These are phyloP conservation scores for Cordyceps fumosorosea DNA, from an alignment of 2,329 filamentous ascomycete species.

Conservation along the genomic window DNA sequence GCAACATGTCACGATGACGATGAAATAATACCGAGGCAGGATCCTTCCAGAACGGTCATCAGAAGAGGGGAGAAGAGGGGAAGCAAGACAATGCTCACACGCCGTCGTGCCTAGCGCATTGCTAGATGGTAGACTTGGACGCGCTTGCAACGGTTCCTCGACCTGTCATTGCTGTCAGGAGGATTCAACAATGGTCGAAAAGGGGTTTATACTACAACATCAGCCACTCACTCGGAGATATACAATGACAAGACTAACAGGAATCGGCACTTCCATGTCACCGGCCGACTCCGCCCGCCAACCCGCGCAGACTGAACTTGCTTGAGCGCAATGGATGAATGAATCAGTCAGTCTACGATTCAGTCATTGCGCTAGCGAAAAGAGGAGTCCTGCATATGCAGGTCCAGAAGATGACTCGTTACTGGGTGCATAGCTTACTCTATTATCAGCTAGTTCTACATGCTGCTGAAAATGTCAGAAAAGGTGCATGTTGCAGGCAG, in stretches of 20 bases:
- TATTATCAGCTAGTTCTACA: too few species aligned
- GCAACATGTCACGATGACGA: not conserved
- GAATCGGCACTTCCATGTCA: not conserved
- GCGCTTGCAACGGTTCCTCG: not conserved
- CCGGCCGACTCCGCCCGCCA: not conserved
- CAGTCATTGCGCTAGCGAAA: too few species aligned
- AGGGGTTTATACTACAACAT: not conserved
- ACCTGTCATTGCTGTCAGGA: not conserved
- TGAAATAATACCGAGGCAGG: not conserved
- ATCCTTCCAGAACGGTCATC: not conserved
- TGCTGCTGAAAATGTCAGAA: too few species aligned
- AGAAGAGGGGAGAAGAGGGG: slow-evolving; percentile 6
- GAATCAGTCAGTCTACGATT: too few species aligned
- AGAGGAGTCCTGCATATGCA: too few species aligned
- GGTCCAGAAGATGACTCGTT: too few species aligned
- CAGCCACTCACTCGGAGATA: not conserved
- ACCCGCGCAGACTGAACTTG: not conserved
- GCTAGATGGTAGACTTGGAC: not conserved
- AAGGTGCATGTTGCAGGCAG: too few species aligned
- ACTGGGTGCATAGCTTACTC: too few species aligned
- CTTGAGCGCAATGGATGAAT: not conserved
- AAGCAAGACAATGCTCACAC: not conserved
- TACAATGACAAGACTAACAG: not conserved
- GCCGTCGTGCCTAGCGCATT: not conserved
- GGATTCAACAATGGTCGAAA: not conserved